A percentile compares a stretch with the other conserved stretches of the same genome.
Evolutionary conservation across 2,329 filamentous ascomycete species (phyloP).

Genomic region (Aureobasidium sp.): DNA sequence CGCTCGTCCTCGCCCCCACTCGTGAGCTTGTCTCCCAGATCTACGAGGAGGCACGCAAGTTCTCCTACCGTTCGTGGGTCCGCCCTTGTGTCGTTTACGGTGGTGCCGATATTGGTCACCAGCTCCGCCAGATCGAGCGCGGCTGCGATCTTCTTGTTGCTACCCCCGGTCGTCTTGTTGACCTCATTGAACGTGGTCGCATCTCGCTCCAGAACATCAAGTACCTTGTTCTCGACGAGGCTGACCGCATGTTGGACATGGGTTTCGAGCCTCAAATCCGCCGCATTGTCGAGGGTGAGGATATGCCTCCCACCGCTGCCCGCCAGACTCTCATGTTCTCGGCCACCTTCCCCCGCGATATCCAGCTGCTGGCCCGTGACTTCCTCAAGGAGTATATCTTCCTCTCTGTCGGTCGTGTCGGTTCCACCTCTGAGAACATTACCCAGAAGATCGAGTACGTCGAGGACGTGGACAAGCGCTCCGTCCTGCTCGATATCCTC

Average conservation of each 20-base stretch:
- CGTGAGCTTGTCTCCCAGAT: slow-evolving; percentile 99
- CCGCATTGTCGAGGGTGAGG: slow-evolving; percentile 94
- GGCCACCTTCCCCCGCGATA: slow-evolving; percentile 96
- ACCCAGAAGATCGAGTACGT: slow-evolving; percentile 98
- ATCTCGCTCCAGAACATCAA: slow-evolving; percentile 99
- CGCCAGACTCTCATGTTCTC: slow-evolving; percentile 99
- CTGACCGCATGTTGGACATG: slow-evolving; percentile 99
- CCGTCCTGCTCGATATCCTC: slow-evolving; percentile 91
- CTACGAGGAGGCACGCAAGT: slow-evolving; percentile 95
- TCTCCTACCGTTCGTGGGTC: slow-evolving; percentile 98
- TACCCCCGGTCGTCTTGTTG: slow-evolving; percentile 92
- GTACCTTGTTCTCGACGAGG: slow-evolving; percentile 97
- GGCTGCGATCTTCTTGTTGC: slow-evolving; percentile 96
- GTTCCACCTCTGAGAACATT: slow-evolving; percentile 99
- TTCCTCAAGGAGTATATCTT: slow-evolving; percentile 99
- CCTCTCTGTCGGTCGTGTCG: slow-evolving; percentile 95
- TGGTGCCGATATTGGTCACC: slow-evolving; percentile 96
- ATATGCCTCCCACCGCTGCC: slow-evolving; percentile 77
- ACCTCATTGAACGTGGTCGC: slow-evolving; percentile 95
- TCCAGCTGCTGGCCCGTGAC: slow-evolving; percentile 97
- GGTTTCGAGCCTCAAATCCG: slow-evolving; percentile 99
- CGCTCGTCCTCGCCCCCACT: slow-evolving; percentile 89
- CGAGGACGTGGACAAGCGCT: slow-evolving; percentile 95
- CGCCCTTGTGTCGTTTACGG: slow-evolving; percentile 97
- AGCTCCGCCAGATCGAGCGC: slow-evolving; percentile 95